phyloP scores from a whole-genome alignment of 2,329 filamentous ascomycete species.

The Botrytis sinoallii region DNA sequence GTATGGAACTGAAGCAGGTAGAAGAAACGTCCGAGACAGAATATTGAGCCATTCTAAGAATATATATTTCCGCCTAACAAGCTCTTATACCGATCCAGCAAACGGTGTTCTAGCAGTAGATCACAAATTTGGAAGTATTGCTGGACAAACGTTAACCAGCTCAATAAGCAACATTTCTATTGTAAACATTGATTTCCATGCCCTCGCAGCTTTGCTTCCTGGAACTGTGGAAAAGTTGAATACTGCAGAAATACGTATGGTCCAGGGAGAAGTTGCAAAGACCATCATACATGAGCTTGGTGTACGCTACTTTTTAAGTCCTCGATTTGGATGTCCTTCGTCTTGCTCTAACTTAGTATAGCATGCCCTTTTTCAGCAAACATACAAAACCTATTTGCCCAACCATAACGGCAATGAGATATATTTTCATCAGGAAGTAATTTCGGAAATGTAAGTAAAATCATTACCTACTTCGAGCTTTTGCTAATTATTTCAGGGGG shows the following conservation, averaged over 20 bases:
- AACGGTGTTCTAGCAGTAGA: background rate
- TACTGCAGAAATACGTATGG: background rate
- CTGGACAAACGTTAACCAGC: background rate
- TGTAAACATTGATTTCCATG: background rate
- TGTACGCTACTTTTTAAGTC: background rate
- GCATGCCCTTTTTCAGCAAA: background rate
- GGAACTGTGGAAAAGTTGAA: constrained; percentile 11
- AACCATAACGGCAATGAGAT: background rate
- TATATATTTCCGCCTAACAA: background rate
- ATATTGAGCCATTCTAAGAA: background rate
- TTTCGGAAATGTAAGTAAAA: constrained; percentile 1
- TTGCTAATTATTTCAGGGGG: background rate
- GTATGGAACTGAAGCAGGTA: background rate
- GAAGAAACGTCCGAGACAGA: background rate
- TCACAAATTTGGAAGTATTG: background rate
- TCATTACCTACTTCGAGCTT: background rate
- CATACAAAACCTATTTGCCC: background rate
- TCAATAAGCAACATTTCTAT: background rate
- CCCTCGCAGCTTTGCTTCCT: constrained; percentile 11
- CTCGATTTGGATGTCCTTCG: too few species aligned
- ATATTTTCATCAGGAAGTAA: background rate
- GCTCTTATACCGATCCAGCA: background rate
- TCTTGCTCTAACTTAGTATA: background rate
- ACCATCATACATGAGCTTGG: constrained; percentile 17
- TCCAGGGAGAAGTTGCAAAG: background rate